Percentiles rank a stretch among this genome's conserved stretches.
These are phyloP conservation scores for Globisporangium iwayamae DNA, from an alignment of 352 stramenopile genomes.

Conservation along the genomic window DNA sequence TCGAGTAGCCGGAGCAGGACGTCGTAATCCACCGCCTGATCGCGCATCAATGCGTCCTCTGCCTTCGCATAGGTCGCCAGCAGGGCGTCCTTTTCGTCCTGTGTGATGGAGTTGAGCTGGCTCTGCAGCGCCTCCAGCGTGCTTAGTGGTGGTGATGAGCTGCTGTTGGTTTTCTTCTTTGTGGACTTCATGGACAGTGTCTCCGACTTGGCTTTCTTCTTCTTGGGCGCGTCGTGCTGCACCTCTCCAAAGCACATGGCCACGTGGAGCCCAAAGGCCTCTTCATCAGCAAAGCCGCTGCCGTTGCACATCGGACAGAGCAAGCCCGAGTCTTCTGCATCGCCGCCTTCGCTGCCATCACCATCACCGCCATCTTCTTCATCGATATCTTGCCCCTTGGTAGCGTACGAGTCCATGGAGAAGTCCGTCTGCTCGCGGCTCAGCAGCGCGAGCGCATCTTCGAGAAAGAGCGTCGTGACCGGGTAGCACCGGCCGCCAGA, in stretches of 20 bases:
- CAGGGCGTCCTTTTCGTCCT: constrained; percentile 33
- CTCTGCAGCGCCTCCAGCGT: constrained; percentile 34
- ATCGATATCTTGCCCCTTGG: background rate
- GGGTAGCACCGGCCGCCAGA: constrained; percentile 83
- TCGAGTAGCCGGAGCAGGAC: constrained; percentile 63
- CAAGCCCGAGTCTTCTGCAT: constrained; percentile 25
- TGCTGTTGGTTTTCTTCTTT: constrained; percentile 12
- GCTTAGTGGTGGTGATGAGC: constrained; percentile 19
- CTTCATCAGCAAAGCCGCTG: constrained; percentile 63
- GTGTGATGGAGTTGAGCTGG: constrained; percentile 27
- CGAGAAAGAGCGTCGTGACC: constrained; percentile 92
- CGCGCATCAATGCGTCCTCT: constrained; percentile 50
- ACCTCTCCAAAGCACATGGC: constrained; percentile 73
- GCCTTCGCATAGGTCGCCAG: constrained; percentile 59
- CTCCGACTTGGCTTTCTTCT: constrained; percentile 16
- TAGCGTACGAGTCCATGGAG: constrained; percentile 16
- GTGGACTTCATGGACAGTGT: constrained; percentile 5
- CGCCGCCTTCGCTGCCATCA: background rate
- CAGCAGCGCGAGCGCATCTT: constrained; percentile 71
- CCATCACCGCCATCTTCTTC: constrained; percentile 1
- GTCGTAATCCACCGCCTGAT: constrained; percentile 71
- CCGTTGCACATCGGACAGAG: constrained; percentile 83
- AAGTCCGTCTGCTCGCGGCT: constrained; percentile 23
- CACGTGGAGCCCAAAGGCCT: constrained; percentile 86
- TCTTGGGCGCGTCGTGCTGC: constrained; percentile 13